Percentiles rank a stretch among this genome's conserved stretches.
phyloP scores from a whole-genome alignment of 129 eudicot species.

The Tagetes erecta region DNA sequence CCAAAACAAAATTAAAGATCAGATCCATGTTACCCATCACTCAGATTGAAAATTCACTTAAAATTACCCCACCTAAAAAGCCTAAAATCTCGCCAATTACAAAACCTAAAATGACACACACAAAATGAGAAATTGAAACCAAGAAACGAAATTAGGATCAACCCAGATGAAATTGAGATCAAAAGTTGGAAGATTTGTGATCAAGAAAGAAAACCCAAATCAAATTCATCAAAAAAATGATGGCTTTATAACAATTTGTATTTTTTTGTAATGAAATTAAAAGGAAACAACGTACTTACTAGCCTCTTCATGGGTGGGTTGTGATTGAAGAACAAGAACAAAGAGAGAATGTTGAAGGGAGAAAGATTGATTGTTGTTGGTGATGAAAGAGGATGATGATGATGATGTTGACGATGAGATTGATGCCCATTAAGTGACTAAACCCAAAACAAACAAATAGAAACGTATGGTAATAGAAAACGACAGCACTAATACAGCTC shows the following conservation, averaged over 20 bases:
- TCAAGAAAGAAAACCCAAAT: conserved; percentile 24
- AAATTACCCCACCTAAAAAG: conserved; percentile 21
- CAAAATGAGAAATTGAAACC: conserved; percentile 12
- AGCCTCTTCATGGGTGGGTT: conserved; percentile 67
- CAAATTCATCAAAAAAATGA: conserved; percentile 14
- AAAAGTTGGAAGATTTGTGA: not conserved
- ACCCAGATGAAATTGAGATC: conserved; percentile 21
- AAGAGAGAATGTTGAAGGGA: conserved; percentile 17
- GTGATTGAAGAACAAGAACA: conserved; percentile 21
- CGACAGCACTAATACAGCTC: conserved; percentile 70
- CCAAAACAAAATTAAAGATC: conserved; percentile 23
- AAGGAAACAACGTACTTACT: conserved; percentile 85
- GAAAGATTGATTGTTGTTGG: conserved; percentile 42
- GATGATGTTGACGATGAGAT: conserved; percentile 38
- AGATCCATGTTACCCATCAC: conserved; percentile 33
- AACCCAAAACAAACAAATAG: conserved; percentile 34
- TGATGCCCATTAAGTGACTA: conserved; percentile 57
- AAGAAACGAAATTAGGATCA: conserved; percentile 8
- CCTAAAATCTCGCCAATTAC: conserved; percentile 17
- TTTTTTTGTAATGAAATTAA: not conserved
- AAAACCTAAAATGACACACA: conserved; percentile 1
- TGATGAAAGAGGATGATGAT: conserved; percentile 26
- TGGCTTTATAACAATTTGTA: not conserved
- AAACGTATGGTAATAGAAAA: conserved; percentile 72
- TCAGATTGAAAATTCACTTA: conserved; percentile 13